Conservation (phyloP, 2,329 filamentous ascomycete species). For the Fusarium xyrophilum region DNA sequence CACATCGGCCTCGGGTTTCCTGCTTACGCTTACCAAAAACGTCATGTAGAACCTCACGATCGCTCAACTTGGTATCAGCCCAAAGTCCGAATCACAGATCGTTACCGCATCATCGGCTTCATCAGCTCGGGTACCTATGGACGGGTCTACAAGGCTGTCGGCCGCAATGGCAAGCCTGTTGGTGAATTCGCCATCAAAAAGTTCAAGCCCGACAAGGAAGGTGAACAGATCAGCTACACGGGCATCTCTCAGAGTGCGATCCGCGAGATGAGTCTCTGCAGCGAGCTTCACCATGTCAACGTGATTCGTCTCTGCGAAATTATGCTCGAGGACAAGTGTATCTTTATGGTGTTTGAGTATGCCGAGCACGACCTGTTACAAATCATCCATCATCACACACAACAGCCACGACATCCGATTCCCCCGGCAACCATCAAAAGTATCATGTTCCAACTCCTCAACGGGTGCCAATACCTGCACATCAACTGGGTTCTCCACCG, state of each 20-base stretch:
- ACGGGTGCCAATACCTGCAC: slow-evolving; percentile 93
- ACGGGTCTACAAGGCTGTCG: slow-evolving; percentile 92
- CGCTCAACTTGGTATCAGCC: slow-evolving; percentile 66
- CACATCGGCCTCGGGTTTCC: slow-evolving; percentile 42
- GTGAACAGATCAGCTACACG: slow-evolving; percentile 91
- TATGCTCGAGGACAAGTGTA: slow-evolving; percentile 97
- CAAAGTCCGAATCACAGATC: slow-evolving; percentile 89
- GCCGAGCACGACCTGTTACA: slow-evolving; percentile 96
- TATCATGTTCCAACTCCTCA: slow-evolving; percentile 94
- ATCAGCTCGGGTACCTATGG: slow-evolving; percentile 98
- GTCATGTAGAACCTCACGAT: slow-evolving; percentile 59
- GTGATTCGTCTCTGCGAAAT: slow-evolving; percentile 93
- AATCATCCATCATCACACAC: slow-evolving; percentile 97
- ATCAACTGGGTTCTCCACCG: slow-evolving; percentile 97
- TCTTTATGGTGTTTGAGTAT: slow-evolving; percentile 99
- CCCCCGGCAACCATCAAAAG: slow-evolving; percentile 88
- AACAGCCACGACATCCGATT: slow-evolving; percentile 86
- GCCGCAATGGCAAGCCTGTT: slow-evolving; percentile 61
- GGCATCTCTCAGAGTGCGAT: slow-evolving; percentile 97
- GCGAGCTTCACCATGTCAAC: slow-evolving; percentile 86
- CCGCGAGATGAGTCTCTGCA: slow-evolving; percentile 96
- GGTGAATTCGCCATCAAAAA: slow-evolving; percentile 98
- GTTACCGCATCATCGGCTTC: slow-evolving; percentile 96
- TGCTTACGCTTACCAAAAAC: slow-evolving; percentile 45
- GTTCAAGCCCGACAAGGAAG: slow-evolving; percentile 99